phyloP scores from a whole-genome alignment of 352 stramenopile genomes.

The Discostella stelligera region DNA sequence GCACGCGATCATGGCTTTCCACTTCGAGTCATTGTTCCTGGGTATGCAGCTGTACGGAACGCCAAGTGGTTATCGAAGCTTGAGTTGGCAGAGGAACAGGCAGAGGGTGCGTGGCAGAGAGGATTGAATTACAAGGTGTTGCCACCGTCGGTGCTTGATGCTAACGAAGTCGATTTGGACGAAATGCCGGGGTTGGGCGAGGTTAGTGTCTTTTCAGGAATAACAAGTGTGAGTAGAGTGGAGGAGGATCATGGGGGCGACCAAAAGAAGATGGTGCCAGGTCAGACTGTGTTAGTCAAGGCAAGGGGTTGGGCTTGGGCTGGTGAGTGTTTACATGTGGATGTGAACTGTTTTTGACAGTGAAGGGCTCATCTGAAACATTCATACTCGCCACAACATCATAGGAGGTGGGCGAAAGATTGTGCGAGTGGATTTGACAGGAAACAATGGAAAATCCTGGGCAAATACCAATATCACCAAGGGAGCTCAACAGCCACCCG shows the following conservation, averaged over 20 bases:
- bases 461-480: constrained; percentile 85
- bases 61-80: constrained; percentile 97
- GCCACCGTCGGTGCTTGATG: constrained; percentile 70
- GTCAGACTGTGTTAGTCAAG: constrained; percentile 64
- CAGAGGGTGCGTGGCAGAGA: constrained; percentile 78
- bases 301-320: constrained; percentile 75
- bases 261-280: constrained; percentile 39
- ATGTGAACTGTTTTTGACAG: not conserved
- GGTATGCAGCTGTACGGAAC: constrained; percentile 91
- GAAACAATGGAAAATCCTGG: constrained; percentile 93
- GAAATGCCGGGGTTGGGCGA: constrained; percentile 71
- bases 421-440: constrained; percentile 91
- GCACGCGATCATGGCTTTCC: constrained; percentile 94
- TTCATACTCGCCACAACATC: constrained; percentile 1
- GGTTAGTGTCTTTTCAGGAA: constrained; percentile 72
- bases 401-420: constrained; percentile 81
- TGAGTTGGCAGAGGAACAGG: constrained; percentile 61
- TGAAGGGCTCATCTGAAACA: not conserved
- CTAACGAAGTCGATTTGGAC: constrained; percentile 59
- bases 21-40: constrained; percentile 93
- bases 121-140: constrained; percentile 85
- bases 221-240: constrained; percentile 54
- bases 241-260: not conserved
- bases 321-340: constrained; percentile 26
- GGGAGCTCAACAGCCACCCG: constrained; percentile 86